phyloP scores from a whole-genome alignment of 495 filamentous ascomycete species.

The Penicillium subrubescens region DNA sequence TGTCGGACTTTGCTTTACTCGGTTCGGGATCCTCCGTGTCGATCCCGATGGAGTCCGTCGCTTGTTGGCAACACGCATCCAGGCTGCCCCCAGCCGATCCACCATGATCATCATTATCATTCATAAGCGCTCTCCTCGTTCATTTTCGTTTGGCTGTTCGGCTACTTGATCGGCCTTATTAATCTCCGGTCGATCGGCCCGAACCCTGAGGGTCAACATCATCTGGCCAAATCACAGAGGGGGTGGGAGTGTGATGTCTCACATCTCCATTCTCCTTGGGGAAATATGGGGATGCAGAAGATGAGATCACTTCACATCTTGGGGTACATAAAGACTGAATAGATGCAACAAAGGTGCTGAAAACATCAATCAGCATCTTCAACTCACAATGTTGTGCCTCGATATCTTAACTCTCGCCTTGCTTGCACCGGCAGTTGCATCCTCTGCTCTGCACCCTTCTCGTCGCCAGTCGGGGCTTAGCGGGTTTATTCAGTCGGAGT shows the following conservation, averaged over 20 bases:
- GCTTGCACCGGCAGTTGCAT: conserved; percentile 17
- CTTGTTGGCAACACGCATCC: not conserved
- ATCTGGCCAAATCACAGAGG: not conserved
- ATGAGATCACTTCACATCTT: not conserved
- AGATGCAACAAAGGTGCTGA: not conserved
- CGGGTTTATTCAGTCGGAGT: conserved; percentile 58
- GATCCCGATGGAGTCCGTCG: conserved; percentile 9
- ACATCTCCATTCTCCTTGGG: conserved; percentile 6
- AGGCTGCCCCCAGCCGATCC: not conserved
- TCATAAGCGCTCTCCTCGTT: not conserved
- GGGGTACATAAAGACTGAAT: not conserved
- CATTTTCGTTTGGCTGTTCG: not conserved
- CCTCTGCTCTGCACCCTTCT: conserved; percentile 11
- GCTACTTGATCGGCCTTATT: not conserved
- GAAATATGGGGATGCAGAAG: not conserved
- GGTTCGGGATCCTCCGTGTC: conserved; percentile 13
- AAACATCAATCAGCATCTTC: not conserved
- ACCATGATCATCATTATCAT: not conserved
- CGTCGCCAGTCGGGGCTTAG: conserved; percentile 31
- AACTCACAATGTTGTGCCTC: conserved; percentile 11
- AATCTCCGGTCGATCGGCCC: conserved; percentile 7
- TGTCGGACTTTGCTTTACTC: conserved; percentile 15
- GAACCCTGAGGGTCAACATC: conserved; percentile 1
- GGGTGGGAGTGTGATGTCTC: not conserved
- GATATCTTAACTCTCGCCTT: conserved; percentile 20